Evolutionary conservation across 2,329 filamentous ascomycete species (phyloP), one percentile per base, ranked within the genome.

Genomic region (Neocucurbitaria cava): DNA sequence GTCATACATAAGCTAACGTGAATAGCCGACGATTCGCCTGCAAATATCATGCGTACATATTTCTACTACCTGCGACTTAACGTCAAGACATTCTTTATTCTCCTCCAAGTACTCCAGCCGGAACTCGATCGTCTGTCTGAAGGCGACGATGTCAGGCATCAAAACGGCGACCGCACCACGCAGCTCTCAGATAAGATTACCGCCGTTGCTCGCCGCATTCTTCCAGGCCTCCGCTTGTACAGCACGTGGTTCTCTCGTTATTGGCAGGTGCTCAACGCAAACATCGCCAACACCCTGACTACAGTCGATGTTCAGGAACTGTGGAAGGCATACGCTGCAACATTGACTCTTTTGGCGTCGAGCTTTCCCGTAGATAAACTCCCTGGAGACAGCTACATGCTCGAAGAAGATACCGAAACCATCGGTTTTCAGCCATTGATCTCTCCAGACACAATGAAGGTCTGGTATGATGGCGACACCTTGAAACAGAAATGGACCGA

Each of bases 11-110:
- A 45, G 44, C 61, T 68, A 42, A 68, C 43, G n/a, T 1, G 7
- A 10, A 5, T 40, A 72, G 68, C 57, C 11, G 62, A 60, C 54
- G 63, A 60, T 49, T 68, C 65, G 39, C 63, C 73, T 52, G 65
- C 75, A 63, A 73, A 74, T 62, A 70, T 73, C 26, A 63, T 72
- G 62, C 72, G 69, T 46, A 74, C 75, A 24, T 82, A 80, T 61
- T 79, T 83, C 54, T 92, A 89, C 66, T 87, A 90, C 54, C 81
- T 96, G 40, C 84, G 88, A 21, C 85, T 96, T 57, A 96, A 96
- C 67, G 81, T 92, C 43, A 89, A 89, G 46, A 91, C 89, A 9
- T 89, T 96, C 65, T 85, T 88, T 51, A 84, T 85, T 0, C 81
- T 96, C 28, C 83, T 93, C 41, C 87, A 89, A 47, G 79, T 89